Evolutionary conservation across 176 grass and related monocot species (phyloP).

Genomic region (Oryza rufipogon): DNA sequence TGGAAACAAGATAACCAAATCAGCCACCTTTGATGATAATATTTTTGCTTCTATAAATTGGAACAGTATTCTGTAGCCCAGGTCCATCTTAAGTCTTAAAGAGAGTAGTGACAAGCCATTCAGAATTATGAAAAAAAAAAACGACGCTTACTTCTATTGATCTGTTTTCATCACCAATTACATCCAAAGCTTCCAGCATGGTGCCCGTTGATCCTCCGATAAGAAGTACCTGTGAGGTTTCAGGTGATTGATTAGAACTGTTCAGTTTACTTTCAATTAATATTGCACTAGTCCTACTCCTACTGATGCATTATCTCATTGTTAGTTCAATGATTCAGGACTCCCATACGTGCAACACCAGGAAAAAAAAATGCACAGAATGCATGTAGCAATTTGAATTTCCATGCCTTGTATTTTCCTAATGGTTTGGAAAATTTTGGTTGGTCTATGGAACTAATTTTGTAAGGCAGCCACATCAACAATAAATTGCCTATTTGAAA

Average conservation of each 20-base stretch:
- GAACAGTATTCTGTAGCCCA: background rate
- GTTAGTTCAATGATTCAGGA: background rate
- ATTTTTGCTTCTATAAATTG: background rate
- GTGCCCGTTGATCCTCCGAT: slow-evolving; percentile 98
- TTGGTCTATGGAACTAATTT: slow-evolving; percentile 9
- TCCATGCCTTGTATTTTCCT: background rate
- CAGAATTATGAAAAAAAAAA: slow-evolving; percentile 10
- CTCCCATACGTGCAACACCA: background rate
- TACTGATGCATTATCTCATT: slow-evolving; percentile 11
- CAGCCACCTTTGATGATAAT: background rate
- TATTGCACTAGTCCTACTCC: background rate
- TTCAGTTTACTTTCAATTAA: background rate
- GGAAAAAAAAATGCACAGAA: slow-evolving; percentile 12
- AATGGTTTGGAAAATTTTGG: slow-evolving; percentile 16
- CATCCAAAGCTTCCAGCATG: slow-evolving; percentile 92
- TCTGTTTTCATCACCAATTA: slow-evolving; percentile 72
- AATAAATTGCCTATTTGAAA: background rate
- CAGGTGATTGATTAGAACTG: slow-evolving; percentile 16
- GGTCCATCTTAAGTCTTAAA: too few relatives aligned
- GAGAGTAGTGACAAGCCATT: background rate
- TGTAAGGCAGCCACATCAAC: background rate
- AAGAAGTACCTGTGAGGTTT: slow-evolving; percentile 73
- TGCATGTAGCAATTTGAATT: background rate
- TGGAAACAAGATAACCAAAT: background rate
- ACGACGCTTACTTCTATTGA: slow-evolving; percentile 63